Evolutionary conservation across 2,329 filamentous ascomycete species (phyloP).

Genomic region (Pseudogymnoascus verrucosus): DNA sequence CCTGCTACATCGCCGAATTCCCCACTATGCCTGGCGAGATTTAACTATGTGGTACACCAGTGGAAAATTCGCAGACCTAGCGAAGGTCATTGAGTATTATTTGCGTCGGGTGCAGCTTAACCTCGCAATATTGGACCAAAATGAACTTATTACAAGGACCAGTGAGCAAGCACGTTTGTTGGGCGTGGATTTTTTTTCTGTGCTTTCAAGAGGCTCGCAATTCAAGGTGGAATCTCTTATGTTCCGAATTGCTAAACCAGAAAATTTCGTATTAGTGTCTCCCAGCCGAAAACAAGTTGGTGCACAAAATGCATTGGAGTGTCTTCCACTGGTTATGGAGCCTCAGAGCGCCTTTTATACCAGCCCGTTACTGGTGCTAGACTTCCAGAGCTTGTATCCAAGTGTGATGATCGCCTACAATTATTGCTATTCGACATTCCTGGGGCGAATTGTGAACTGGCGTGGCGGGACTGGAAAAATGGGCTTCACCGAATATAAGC

Average conservation of each 20-base stretch:
- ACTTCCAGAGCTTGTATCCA: constrained; percentile 94
- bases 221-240: constrained; percentile 99
- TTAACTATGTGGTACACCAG: constrained; percentile 77
- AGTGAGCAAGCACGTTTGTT: constrained; percentile 90
- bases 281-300: constrained; percentile 89
- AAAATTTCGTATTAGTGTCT: constrained; percentile 85
- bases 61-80: constrained; percentile 57
- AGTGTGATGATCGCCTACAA: constrained; percentile 99
- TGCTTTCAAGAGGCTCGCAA: constrained; percentile 89
- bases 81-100: constrained; percentile 73
- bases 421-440: constrained; percentile 94
- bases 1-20: constrained; percentile 75
- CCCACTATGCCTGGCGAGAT: constrained; percentile 73
- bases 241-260: constrained; percentile 96
- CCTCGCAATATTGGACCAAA: constrained; percentile 83
- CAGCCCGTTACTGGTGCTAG: constrained; percentile 80
- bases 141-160: constrained; percentile 79
- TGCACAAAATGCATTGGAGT: constrained; percentile 88
- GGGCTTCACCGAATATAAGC: constrained; percentile 82
- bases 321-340: constrained; percentile 93
- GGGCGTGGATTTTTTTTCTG: constrained; percentile 93
- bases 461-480: constrained; percentile 79
- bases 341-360: constrained; percentile 91
- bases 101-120: constrained; percentile 68
- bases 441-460: constrained; percentile 80